phyloP scores from a whole-genome alignment of 331 rosid species.

The Acacia pycnantha region DNA sequence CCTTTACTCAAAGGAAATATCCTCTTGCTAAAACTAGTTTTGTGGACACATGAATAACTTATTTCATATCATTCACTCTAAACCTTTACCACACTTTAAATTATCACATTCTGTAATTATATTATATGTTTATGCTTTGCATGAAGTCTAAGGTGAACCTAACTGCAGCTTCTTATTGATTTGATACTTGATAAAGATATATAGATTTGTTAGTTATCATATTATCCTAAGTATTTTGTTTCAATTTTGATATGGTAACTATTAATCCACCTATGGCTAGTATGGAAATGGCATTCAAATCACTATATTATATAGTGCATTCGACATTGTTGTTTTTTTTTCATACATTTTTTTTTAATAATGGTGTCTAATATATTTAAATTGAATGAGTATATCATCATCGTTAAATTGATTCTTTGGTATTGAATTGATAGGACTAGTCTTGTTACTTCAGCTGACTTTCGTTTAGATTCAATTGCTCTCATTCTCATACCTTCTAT shows the following conservation, averaged over 20 bases:
- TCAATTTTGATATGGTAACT: conserved; percentile 6
- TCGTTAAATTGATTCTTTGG: background rate
- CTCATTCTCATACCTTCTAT: conserved; percentile 1
- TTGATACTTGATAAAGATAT: background rate
- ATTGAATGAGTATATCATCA: background rate
- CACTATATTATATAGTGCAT: background rate
- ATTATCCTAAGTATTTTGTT: background rate
- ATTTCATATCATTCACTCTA: background rate
- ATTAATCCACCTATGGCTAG: conserved; percentile 1
- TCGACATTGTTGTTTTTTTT: background rate
- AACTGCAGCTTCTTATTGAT: background rate
- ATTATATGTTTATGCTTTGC: background rate
- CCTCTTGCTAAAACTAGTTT: background rate
- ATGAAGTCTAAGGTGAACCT: background rate
- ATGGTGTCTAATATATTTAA: background rate
- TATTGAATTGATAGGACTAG: conserved; percentile 5
- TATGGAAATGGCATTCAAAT: background rate
- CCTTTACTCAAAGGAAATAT: background rate
- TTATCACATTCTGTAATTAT: background rate
- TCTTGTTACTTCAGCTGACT: conserved; percentile 9
- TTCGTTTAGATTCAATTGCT: background rate
- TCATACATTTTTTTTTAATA: background rate
- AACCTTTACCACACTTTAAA: background rate
- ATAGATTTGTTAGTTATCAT: background rate
- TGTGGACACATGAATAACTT: background rate